phyloP scores from a whole-genome alignment of 2,329 filamentous ascomycete species.

The Hawksworthiomyces lignivorus region DNA sequence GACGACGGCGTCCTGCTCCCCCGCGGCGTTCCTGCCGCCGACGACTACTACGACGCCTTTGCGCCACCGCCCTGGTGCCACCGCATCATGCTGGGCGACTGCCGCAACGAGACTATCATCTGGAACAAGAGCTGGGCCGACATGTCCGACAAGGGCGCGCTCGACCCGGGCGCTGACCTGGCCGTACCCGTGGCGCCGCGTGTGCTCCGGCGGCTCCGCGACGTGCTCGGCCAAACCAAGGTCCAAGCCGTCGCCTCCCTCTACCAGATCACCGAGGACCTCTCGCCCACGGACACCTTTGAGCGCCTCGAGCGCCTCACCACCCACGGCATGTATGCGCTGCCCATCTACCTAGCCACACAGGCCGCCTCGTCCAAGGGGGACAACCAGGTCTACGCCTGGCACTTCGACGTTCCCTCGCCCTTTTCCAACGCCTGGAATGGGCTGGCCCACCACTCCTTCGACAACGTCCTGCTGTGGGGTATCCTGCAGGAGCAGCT shows the following conservation, averaged over 20 bases:
- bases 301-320: constrained; percentile 13
- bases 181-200: constrained; percentile 4
- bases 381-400: constrained; percentile 10
- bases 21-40: not conserved
- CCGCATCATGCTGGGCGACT: constrained; percentile 17
- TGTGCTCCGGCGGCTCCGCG: constrained; percentile 5
- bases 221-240: constrained; percentile 3
- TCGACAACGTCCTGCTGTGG: constrained; percentile 18
- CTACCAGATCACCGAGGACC: constrained; percentile 6
- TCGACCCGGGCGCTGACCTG: constrained; percentile 5
- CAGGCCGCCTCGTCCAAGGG: not conserved
- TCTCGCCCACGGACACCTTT: no score
- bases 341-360: constrained; percentile 11
- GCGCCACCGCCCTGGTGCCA: constrained; percentile 9
- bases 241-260: not conserved
- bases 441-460: constrained; percentile 16
- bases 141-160: not conserved
- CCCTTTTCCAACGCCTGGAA: constrained; percentile 17
- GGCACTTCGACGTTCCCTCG: constrained; percentile 18
- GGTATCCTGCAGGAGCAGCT: constrained; percentile 9
- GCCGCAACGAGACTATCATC: constrained; percentile 16
- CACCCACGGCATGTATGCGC: constrained; percentile 13
- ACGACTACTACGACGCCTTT: constrained; percentile 8
- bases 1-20: constrained; percentile 13
- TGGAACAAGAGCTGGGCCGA: constrained; percentile 17